Evolutionary conservation across 2,329 filamentous ascomycete species (phyloP), one percentile per base, ranked within the genome.

Genomic region (Monosporascus sp.): DNA sequence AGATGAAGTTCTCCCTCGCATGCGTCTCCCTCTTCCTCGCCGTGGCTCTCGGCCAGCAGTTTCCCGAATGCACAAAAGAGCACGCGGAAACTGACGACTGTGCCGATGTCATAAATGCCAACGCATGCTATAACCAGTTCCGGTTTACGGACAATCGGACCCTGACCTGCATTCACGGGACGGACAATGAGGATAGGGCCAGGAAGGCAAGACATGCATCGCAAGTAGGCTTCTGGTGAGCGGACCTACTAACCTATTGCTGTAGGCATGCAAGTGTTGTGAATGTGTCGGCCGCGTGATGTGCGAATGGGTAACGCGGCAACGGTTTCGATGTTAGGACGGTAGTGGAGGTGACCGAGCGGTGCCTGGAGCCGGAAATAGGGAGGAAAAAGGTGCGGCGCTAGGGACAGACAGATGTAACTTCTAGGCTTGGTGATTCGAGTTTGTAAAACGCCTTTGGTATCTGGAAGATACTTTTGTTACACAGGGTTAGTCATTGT

Each of bases 51-150:
- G 58, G 60, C 18, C 70, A 73, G 41, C 18, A 56, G 1, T 49
- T 59, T 6, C 60, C 64, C 1, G 68, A 63, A 17, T 73, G 70
- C 56, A 69, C 64, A 17, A 51, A 51, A 18, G 68, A 72, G 18
- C 64, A 72, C 8, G 66, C 66, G 2, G 60, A 58, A 2, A 69
- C 65, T 11, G 67, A 72, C 46, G 70, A 73, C 27, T 73, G 70
- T 48, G 68, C 68, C 18, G 68, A 64, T 37, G 70, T 73, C 35
- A 69, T 72, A 55, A 69, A 73, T 47, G 68, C 70, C 18, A 69
- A 65, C 47, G 70, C 70, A 25, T 73, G 70, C 61, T 73, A 73
- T 59, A 73, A 73, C 58, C 61, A 71, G 56, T 72, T 66, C 58
- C 58, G 68, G 5, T 73, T 69, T 57, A 61, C 52, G 5, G 57